Conservation (phyloP, 768 basidiomycete genomes). For the Rhodotorula diobovata region DNA sequence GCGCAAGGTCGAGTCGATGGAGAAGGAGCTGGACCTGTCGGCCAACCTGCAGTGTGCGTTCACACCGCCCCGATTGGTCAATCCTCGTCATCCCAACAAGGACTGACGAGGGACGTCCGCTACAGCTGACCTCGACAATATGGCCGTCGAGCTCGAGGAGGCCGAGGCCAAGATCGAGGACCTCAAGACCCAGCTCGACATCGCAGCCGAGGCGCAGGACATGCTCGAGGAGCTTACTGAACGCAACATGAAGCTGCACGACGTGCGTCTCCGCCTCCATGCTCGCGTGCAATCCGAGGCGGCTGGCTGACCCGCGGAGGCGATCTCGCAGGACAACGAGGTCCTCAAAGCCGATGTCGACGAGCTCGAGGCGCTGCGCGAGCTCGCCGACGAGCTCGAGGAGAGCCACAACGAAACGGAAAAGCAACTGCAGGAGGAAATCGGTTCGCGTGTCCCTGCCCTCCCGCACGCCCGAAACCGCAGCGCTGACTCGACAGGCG, state of each 20-base stretch:
- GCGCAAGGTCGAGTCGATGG: conserved; percentile 74
- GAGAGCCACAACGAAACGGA: conserved; percentile 94
- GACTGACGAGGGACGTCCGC: too few relatives aligned
- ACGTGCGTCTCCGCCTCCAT: conserved; percentile 55
- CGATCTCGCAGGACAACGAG: conserved; percentile 72
- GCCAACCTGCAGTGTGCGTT: conserved; percentile 72
- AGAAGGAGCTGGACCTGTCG: conserved; percentile 72
- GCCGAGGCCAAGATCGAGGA: conserved; percentile 90
- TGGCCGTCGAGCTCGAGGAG: conserved; percentile 73
- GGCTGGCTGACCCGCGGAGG: not conserved
- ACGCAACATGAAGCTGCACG: conserved; percentile 82
- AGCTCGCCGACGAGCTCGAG: conserved; percentile 93
- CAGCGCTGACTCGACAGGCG: too few relatives aligned
- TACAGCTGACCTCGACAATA: conserved; percentile 54
- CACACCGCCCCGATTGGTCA: too few relatives aligned
- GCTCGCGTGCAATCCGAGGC: not conserved
- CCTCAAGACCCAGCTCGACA: conserved; percentile 87
- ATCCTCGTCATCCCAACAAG: too few relatives aligned
- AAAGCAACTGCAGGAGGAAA: conserved; percentile 79
- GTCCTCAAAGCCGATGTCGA: conserved; percentile 95
- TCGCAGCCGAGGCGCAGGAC: conserved; percentile 90
- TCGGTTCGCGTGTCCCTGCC: conserved; percentile 57
- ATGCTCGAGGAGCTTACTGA: conserved; percentile 93
- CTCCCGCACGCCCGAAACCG: too few relatives aligned
- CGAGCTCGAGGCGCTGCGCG: conserved; percentile 90